Evolutionary conservation across 495 filamentous ascomycete species (phyloP), one percentile per base, ranked within the genome.

Genomic region (Podospora anserina): DNA sequence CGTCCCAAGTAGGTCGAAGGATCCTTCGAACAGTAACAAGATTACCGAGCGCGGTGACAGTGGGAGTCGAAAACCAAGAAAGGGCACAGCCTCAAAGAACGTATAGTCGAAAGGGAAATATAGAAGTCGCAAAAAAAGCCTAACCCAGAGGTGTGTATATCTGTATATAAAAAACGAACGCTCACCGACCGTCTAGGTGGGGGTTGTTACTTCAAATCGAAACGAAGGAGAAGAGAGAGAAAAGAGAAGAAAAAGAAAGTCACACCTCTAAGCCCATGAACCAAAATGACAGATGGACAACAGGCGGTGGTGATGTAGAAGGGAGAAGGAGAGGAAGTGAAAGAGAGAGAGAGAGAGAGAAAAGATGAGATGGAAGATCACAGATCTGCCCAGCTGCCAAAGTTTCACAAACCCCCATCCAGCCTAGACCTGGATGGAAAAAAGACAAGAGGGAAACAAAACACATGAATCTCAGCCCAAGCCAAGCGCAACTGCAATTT

Each of bases 401-500:
- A 4, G 26, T 28, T 23, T 59, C 56, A 59, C 19, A 20, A 20
- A 58, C 18, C 18, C 23, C 7, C 4, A 59, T 19, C 56, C 56
- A 27, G 19, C 19, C 23, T 49, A 49, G 39, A 49, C 39, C 39
- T 49, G 23, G 55, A 58, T 58, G 55, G 23, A 61, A 30, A 13
- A 49, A 32, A 61, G 20, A 55, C 54, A 57, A 57, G 23, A 57
- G 18, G 20, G 55, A 58, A 58, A 19, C 55, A 19, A 58, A 58
- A 7, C 55, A 19, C 18, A 19, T 6, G 16, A 57, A 57, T n/a
- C 54, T 57, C 18, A 18, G 9, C 54, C 54, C 54, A 23, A 57
- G 54, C 54, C 19, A 62, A 23, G n/a, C 11, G 59, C 27, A 30
- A 68, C 58, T 62, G 58, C 66, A 68, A 64, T 61, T 57, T 65